These are phyloP conservation scores for Warburgia ugandensis DNA, from an alignment of 164 flowering plant species.

Conservation along the genomic window DNA sequence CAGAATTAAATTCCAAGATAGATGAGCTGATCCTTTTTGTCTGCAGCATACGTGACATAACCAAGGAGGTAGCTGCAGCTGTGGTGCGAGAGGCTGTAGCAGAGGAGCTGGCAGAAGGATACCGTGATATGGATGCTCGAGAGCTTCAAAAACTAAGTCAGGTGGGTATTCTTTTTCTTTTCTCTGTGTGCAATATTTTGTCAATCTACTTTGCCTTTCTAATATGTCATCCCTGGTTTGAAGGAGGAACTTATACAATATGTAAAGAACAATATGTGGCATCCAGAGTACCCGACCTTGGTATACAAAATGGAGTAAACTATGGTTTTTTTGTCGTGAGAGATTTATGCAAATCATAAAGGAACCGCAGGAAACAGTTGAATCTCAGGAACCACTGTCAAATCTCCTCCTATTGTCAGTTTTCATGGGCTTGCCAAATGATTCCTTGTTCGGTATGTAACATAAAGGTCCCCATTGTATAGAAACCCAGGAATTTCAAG, in stretches of 20 bases:
- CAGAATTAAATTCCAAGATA: not conserved
- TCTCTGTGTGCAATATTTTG: too few relatives aligned
- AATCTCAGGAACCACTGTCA: too few relatives aligned
- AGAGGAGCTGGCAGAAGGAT: conserved; percentile 94
- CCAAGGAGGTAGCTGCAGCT: conserved; percentile 91
- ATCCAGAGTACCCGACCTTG: conserved; percentile 76
- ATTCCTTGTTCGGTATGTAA: too few relatives aligned
- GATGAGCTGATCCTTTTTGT: not conserved
- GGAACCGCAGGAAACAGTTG: too few relatives aligned
- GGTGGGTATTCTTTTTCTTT: conserved; percentile 40
- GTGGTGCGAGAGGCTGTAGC: conserved; percentile 81
- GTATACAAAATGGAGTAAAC: conserved; percentile 62
- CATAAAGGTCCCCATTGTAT: too few relatives aligned
- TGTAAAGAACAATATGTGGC: conserved; percentile 87
- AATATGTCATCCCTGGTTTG: conserved; percentile 6
- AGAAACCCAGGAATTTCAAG: too few relatives aligned
- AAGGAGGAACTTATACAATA: conserved; percentile 64
- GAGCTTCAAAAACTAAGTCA: conserved; percentile 56
- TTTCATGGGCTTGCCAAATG: too few relatives aligned
- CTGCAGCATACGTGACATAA: conserved; percentile 89
- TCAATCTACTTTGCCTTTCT: too few relatives aligned
- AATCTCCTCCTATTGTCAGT: too few relatives aligned
- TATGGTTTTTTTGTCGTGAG: too few relatives aligned
- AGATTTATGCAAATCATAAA: too few relatives aligned
- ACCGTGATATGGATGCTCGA: conserved; percentile 84